phyloP scores from a whole-genome alignment of 2,329 filamentous ascomycete genomes.

The Penicillium decumbens region DNA sequence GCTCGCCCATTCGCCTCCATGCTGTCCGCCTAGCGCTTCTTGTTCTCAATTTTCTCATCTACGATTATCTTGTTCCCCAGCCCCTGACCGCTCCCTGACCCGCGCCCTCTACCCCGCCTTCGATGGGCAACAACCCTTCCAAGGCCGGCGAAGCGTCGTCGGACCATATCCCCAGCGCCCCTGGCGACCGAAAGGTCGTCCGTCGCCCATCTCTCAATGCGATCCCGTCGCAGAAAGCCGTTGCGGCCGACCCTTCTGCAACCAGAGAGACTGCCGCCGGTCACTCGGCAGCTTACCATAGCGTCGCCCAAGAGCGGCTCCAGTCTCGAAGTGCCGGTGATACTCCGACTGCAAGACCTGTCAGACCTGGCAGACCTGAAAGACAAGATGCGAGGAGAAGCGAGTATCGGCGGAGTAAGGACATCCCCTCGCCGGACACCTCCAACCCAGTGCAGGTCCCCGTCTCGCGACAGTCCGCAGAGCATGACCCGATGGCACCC shows the following conservation, averaged over 20 bases:
- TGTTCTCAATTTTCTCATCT: constrained; percentile 8
- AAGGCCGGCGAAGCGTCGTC: constrained; percentile 35
- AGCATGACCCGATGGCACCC: constrained; percentile 34
- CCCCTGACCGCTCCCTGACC: background rate
- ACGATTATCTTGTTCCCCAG: constrained; percentile 3
- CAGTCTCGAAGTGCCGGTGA: constrained; percentile 39
- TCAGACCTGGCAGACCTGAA: constrained; percentile 23
- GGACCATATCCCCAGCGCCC: constrained; percentile 24
- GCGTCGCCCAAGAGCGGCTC: constrained; percentile 40
- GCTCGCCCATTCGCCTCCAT: constrained; percentile 18
- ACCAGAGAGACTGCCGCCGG: constrained; percentile 43
- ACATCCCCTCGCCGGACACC: constrained; percentile 30
- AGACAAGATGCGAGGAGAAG: constrained; percentile 21
- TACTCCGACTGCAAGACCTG: constrained; percentile 22
- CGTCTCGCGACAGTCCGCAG: constrained; percentile 26
- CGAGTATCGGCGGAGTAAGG: constrained; percentile 21
- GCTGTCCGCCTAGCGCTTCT: constrained; percentile 20
- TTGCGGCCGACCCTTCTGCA: constrained; percentile 43
- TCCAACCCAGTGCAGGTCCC: constrained; percentile 42
- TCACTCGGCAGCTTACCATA: constrained; percentile 34
- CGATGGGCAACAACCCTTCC: constrained; percentile 49
- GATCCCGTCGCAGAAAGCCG: constrained; percentile 36
- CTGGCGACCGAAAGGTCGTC: constrained; percentile 38
- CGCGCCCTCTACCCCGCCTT: constrained; percentile 23
- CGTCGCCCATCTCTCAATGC: constrained; percentile 41